Percentiles rank a stretch among this genome's conserved stretches.
Conservation (phyloP, 441 rosid species). For the Corymbia citriodora region DNA sequence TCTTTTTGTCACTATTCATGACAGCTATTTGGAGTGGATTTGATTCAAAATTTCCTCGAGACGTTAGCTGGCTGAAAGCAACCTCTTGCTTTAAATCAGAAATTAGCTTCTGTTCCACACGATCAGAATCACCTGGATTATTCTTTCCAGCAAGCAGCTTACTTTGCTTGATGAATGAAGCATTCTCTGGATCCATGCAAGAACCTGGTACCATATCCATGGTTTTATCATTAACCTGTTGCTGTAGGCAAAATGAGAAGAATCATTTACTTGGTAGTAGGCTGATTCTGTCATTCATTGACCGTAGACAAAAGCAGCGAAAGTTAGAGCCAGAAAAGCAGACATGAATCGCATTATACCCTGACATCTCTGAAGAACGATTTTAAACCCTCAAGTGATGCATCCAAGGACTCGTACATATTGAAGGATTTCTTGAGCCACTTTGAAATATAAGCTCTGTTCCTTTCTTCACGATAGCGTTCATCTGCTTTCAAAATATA, state of each 20-base stretch:
- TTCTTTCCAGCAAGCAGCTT: slow-evolving; percentile 18
- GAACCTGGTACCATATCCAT: slow-evolving; percentile 16
- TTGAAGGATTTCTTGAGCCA: slow-evolving; percentile 87
- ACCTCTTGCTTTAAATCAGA: slow-evolving; percentile 20
- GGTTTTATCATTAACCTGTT: slow-evolving; percentile 32
- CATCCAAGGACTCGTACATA: slow-evolving; percentile 52
- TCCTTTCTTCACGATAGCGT: slow-evolving; percentile 73
- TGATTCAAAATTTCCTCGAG: slow-evolving; percentile 20
- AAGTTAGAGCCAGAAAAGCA: not conserved
- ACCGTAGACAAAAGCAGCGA: slow-evolving; percentile 1
- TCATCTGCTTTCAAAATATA: slow-evolving; percentile 49
- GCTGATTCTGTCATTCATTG: not conserved
- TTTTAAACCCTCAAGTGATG: slow-evolving; percentile 52
- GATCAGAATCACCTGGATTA: slow-evolving; percentile 29
- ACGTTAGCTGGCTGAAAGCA: slow-evolving; percentile 16
- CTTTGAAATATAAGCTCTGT: slow-evolving; percentile 67
- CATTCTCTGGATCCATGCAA: slow-evolving; percentile 18
- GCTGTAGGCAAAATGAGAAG: slow-evolving; percentile 44
- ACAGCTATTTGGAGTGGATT: slow-evolving; percentile 30
- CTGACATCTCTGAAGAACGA: slow-evolving; percentile 73
- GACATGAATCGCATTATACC: slow-evolving; percentile 26
- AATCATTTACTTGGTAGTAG: slow-evolving; percentile 5
- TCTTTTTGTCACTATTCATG: slow-evolving; percentile 17
- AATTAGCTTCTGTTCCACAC: slow-evolving; percentile 12
- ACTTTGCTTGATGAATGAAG: slow-evolving; percentile 15